Evolutionary conservation across 2,329 filamentous ascomycete genomes (phyloP).

Genomic region (Pseudogymnoascus sp.): DNA sequence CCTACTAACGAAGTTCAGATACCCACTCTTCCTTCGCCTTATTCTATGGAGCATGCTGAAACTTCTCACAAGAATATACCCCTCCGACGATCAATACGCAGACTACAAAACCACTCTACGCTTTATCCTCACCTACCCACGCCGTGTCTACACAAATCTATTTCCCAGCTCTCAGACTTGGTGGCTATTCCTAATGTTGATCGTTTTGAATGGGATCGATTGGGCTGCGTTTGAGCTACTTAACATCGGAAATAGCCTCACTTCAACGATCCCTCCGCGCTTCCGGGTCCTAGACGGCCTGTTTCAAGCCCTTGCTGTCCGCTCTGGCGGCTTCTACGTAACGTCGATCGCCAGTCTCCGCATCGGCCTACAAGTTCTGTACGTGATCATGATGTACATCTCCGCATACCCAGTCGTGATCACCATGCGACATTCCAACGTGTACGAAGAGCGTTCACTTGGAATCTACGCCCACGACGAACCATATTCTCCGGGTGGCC

Average conservation of each 20-base stretch:
- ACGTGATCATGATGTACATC: slow-evolving; percentile 99
- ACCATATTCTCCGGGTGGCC: background rate
- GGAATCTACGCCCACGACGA: slow-evolving; percentile 57
- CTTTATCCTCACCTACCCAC: slow-evolving; percentile 88
- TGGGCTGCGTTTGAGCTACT: slow-evolving; percentile 68
- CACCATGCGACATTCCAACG: slow-evolving; percentile 86
- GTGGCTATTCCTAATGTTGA: slow-evolving; percentile 87
- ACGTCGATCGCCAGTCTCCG: slow-evolving; percentile 73
- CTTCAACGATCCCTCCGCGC: background rate
- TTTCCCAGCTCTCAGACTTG: slow-evolving; percentile 88
- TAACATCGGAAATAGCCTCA: slow-evolving; percentile 59
- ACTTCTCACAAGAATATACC: slow-evolving; percentile 54
- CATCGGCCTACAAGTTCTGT: slow-evolving; percentile 86
- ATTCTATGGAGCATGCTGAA: slow-evolving; percentile 78
- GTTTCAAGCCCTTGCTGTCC: slow-evolving; percentile 76
- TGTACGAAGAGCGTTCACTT: slow-evolving; percentile 86
- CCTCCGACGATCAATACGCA: slow-evolving; percentile 66
- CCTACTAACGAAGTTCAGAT: slow-evolving; percentile 89
- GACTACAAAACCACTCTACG: slow-evolving; percentile 38
- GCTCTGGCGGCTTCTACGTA: slow-evolving; percentile 83
- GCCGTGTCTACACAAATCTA: slow-evolving; percentile 89
- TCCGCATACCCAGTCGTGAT: slow-evolving; percentile 96
- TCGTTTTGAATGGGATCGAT: slow-evolving; percentile 61
- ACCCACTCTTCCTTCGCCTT: slow-evolving; percentile 89
- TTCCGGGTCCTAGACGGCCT: slow-evolving; percentile 2